Percentiles rank a stretch among this genome's conserved stretches.
phyloP scores from a whole-genome alignment of 2,329 filamentous ascomycete species.

The Cercospora brassicicola region DNA sequence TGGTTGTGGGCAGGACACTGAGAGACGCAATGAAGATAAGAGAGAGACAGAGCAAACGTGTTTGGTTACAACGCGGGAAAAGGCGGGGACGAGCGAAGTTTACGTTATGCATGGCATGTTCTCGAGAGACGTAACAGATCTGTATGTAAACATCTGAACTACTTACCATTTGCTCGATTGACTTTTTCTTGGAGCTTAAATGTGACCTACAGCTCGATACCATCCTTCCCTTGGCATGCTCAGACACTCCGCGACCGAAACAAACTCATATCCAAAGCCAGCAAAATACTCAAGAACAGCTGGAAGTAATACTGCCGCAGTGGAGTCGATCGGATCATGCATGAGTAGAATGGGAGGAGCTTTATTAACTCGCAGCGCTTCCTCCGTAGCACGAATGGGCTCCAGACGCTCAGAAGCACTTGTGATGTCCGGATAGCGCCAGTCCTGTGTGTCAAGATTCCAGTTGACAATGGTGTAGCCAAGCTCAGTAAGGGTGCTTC shows the following conservation, averaged over 20 bases:
- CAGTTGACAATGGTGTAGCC: neutral
- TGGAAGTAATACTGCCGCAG: neutral
- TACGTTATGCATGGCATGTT: too few species aligned
- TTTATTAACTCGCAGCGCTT: neutral
- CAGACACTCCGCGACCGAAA: neutral
- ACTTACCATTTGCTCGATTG: too few species aligned
- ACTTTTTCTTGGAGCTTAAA: neutral
- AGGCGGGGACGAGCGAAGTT: too few species aligned
- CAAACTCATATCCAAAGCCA: neutral
- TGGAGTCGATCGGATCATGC: neutral
- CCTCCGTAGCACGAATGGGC: neutral
- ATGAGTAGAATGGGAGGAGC: neutral
- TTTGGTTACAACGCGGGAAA: too few species aligned
- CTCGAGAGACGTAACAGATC: too few species aligned
- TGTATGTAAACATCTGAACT: too few species aligned
- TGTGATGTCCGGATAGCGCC: neutral
- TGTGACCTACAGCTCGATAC: neutral
- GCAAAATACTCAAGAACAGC: neutral
- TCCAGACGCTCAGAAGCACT: neutral
- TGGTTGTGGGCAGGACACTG: too few species aligned
- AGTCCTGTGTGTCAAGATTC: neutral
- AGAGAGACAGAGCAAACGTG: too few species aligned
- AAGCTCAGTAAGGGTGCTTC: neutral
- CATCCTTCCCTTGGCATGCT: neutral
- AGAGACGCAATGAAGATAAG: too few species aligned